These are phyloP conservation scores for Heliamphora exappendiculata DNA, from an alignment of 148 eudicot genomes.

Conservation along the genomic window DNA sequence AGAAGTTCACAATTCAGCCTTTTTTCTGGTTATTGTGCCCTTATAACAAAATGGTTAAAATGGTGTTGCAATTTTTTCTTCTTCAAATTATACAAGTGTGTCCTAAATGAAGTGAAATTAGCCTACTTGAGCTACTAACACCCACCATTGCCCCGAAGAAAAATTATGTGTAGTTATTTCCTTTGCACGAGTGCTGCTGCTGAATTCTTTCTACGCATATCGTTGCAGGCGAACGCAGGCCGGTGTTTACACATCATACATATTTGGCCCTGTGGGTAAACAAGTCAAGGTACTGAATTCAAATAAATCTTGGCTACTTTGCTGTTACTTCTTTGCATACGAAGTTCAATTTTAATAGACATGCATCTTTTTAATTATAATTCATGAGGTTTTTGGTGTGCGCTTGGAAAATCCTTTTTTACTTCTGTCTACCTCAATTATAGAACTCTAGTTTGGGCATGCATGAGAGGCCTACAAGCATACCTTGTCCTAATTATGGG, in stretches of 20 bases:
- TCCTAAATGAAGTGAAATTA: neutral
- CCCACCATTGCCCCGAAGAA: neutral
- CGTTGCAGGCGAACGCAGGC: slow-evolving; percentile 61
- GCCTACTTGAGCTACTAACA: neutral
- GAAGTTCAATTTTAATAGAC: neutral
- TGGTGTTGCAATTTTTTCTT: neutral
- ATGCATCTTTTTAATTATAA: neutral
- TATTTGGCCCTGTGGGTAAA: slow-evolving; percentile 49
- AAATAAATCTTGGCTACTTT: slow-evolving; percentile 3
- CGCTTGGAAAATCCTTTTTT: neutral
- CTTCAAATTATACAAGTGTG: neutral
- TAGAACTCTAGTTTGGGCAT: neutral
- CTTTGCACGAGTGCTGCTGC: neutral
- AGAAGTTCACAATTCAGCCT: slow-evolving; percentile 1
- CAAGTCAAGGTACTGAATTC: slow-evolving; percentile 49
- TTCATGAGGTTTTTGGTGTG: neutral
- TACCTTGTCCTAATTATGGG: slow-evolving; percentile 9
- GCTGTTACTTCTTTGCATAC: neutral
- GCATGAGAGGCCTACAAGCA: slow-evolving; percentile 4
- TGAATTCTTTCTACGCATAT: neutral
- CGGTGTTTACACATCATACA: slow-evolving; percentile 73
- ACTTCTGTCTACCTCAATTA: neutral
- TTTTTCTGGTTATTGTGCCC: neutral
- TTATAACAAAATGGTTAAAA: neutral
- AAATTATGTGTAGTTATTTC: neutral